Base-by-base conservation (phyloP, 306 rosid genomes). In the Quercus variabilis region DNA sequence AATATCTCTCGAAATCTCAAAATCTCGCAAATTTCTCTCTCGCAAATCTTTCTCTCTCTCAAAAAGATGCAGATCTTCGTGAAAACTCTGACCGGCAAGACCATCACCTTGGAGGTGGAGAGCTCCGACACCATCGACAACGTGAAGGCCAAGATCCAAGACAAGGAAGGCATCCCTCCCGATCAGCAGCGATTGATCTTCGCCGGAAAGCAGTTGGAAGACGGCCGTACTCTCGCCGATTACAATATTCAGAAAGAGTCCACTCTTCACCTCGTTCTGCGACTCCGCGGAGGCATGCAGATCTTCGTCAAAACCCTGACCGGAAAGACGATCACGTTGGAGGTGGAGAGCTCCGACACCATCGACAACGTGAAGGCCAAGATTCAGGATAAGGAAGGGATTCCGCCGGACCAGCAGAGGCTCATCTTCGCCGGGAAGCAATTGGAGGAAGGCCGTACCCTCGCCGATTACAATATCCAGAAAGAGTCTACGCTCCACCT, bases 171-270 rank as follows among this genome's bases (percentile, higher is more conserved):
- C 0, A 84, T 79, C 18, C 86, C 86, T 0, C 86, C 86, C 11
- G 86, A 83, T 10, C 83, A 83, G 74, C 86, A 83, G 77, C 62
- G 86, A 26, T n/a, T 83, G 4, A 83, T 83, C 80, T 83, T 83
- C 80, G 86, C 86, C 71, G 86, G 86, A 0, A 84, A 84, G 75
- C 87, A 84, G 28, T 20, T 86, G 4, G 89, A 86, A 57, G 89
- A 86, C n/a, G 89, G 89, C 31, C 82, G 86, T 0, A 86, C 89
- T 2, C 73, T 86, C 0, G 86, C 86, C 30, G 89, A 85, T 5
- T 86, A 86, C 78, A 86, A 86, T 31, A 82, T 86, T 67, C 89
- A 86, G 80, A 86, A 86, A 71, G 89, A 86, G 15, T 82, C 86
- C 0, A 86, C 89, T 1, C 82, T 86, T 2, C 89, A 86, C n/a